Percentiles rank a stretch among this genome's conserved stretches.
phyloP scores from a whole-genome alignment of 202 grass and related monocot genomes.

The Musa balbisiana region DNA sequence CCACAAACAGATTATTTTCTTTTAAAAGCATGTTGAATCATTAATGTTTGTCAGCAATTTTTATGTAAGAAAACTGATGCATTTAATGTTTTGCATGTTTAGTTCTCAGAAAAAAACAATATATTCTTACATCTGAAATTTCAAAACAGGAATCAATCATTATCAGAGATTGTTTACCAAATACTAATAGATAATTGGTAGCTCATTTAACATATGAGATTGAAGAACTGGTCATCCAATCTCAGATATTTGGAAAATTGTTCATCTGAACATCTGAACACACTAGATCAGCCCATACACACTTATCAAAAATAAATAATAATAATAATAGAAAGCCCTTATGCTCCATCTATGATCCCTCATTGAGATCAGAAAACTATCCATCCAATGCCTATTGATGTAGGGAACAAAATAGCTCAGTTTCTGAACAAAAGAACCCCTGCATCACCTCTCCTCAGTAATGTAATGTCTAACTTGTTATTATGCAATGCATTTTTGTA shows the following conservation, averaged over 20 bases:
- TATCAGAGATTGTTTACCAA: not conserved
- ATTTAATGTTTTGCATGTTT: not conserved
- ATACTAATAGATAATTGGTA: not conserved
- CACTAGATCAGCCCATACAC: no score
- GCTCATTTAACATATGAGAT: not conserved
- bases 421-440: no score
- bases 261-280: not conserved
- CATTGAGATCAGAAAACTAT: no score
- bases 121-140: not conserved
- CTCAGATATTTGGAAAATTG: not conserved
- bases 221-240: not conserved
- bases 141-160: not conserved
- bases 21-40: not conserved
- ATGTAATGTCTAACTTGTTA: no score
- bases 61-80: not conserved
- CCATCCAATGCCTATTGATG: no score
- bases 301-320: no score
- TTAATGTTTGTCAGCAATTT: not conserved
- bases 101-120: not conserved
- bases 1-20: no score
- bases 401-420: no score
- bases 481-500: no score
- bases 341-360: no score
- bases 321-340: no score
- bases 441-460: no score